A percentile compares a stretch with the other conserved stretches of the same genome.
These are phyloP conservation scores for Coemansia sp. DNA, from an alignment of 192 early-diverging fungal genomes.

Conservation along the genomic window DNA sequence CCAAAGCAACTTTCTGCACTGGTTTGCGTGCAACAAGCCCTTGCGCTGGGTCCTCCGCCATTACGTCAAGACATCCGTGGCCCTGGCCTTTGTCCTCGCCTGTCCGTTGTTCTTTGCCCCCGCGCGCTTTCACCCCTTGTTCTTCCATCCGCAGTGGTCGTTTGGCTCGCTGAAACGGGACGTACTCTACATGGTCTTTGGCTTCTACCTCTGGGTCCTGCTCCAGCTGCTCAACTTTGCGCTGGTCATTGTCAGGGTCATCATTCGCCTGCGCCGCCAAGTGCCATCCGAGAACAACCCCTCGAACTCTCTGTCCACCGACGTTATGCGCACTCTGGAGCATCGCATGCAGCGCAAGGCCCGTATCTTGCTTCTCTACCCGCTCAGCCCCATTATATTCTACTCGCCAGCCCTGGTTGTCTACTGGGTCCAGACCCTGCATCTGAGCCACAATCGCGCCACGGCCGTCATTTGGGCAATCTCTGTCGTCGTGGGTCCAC, in stretches of 20 bases:
- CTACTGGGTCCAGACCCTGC: constrained; percentile 48
- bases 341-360: constrained; percentile 50
- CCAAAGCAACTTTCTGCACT: constrained; percentile 44
- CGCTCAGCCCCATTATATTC: constrained; percentile 48
- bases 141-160: constrained; percentile 42
- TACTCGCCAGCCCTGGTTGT: constrained; percentile 31
- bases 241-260: constrained; percentile 30
- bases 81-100: constrained; percentile 22
- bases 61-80: constrained; percentile 21
- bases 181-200: constrained; percentile 34
- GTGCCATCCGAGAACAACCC: constrained; percentile 23
- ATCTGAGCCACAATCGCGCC: constrained; percentile 20
- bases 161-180: constrained; percentile 33
- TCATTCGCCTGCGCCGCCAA: constrained; percentile 19
- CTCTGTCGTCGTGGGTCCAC: constrained; percentile 21
- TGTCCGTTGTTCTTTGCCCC: constrained; percentile 40
- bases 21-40: constrained; percentile 29
- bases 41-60: constrained; percentile 41
- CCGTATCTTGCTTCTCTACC: constrained; percentile 39
- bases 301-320: constrained; percentile 26
- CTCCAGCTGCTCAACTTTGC: constrained; percentile 43
- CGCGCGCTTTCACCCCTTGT: constrained; percentile 28
- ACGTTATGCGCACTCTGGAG: constrained; percentile 44
- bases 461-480: constrained; percentile 31
- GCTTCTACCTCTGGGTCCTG: constrained; percentile 40